Evolutionary conservation across 345 rosid species (phyloP), one percentile per base, ranked within the genome.

Genomic region (Linum trigynum): DNA sequence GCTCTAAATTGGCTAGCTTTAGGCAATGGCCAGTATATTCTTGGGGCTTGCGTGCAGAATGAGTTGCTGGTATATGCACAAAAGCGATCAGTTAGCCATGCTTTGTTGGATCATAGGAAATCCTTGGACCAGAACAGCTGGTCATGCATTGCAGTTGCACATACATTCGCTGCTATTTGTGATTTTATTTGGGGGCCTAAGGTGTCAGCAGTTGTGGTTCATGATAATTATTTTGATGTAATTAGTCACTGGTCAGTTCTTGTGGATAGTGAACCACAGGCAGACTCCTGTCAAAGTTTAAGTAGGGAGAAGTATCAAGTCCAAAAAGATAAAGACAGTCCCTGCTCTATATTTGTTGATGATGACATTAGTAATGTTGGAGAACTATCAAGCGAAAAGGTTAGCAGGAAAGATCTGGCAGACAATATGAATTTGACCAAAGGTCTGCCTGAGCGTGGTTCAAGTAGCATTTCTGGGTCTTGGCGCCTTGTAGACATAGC

Each of bases 71-170:
- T 92, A 40, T 89, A 89, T 80, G 85, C 83, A 69, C 85, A 83
- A 64, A 84, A 73, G 74, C 80, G 69, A 65, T 76, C 72, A 67
- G 75, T 77, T 63, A 74, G 77, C 74, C 82, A 68, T 64, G 73
- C 74, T 62, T 74, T 76, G 35, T 51, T 69, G 32, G 72, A 75
- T 67, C 61, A 80, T 67, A 75, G 72, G 69, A 72, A 56, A 62
- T 57, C 88, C 71, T 68, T 58, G 64, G 72, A 72, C 61, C 51
- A 69, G 66, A 79, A 67, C n/a, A 63, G 71, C 72, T 92, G 98
- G 98, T 75, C 73, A 60, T 87, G 95, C 84, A 82, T 92, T 64
- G 95, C 91, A 59, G 78, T 82, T 74, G 70, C 81, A 67, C 78
- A 48, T 70, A 76, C 82, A 62, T 72, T 60, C 51, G 69, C 90